Evolutionary conservation across 495 filamentous ascomycete species (phyloP), one percentile per base, ranked within the genome.

Genomic region (Corynascus novoguineensis): DNA sequence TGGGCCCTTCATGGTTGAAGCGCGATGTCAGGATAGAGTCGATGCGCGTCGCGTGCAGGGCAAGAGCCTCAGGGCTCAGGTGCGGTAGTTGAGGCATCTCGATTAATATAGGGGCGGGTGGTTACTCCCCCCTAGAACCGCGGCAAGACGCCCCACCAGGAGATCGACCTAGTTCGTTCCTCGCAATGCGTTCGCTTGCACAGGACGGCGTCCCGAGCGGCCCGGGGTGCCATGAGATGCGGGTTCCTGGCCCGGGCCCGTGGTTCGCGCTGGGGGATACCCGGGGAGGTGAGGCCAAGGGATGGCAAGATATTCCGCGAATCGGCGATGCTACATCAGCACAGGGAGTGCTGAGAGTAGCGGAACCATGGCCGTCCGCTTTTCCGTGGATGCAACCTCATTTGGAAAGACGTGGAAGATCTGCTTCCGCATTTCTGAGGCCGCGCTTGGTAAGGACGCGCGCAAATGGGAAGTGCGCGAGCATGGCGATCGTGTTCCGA

Each of bases 1-100:
- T 49, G 60, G 42, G 50, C 61, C 53, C 65, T 68, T 75, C 71
- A 74, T 74, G 55, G 61, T 64, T 67, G 70, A 70, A 68, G 35
- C 35, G n/a, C n/a, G 46, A 42, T 12, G 51, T 47, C 55, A 25
- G 51, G 38, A 42, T 45, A 35, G n/a, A 11, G 46, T 47, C 45
- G 45, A 34, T 17, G 38, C 28, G 24, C 19, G 25, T 38, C 44
- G 38, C 46, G 37, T 48, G 57, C 50, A 37, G 32, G 46, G 35
- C 44, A 9, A 58, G 57, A 65, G 60, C 53, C 53, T 55, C 50
- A 49, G 32, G 7, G 17, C 14, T n/a, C n/a, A 5, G 29, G 12
- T 17, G 17, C 29, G 44, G 40, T 3, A 55, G 27, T 25, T 55
- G 44, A 46, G 32, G 32, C 17, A 27, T 28, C 56, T 38, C 19